Evolutionary conservation across 495 filamentous ascomycete genomes (phyloP).

Genomic region (Neurospora discreta): DNA sequence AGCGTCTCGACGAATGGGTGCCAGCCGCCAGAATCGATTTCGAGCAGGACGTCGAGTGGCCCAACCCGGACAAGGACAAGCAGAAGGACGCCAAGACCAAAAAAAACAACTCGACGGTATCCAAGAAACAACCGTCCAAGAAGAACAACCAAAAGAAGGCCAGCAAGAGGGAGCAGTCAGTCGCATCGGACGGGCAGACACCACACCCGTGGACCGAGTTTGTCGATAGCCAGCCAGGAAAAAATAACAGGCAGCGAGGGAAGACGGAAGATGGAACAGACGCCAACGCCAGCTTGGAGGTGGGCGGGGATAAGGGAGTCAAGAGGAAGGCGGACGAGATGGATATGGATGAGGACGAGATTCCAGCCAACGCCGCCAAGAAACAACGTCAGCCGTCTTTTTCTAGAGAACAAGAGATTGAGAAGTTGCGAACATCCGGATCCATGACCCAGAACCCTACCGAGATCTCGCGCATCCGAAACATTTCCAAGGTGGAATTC

Average conservation of each 20-base stretch:
- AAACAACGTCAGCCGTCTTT: conserved; percentile 40
- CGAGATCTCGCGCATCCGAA: conserved; percentile 91
- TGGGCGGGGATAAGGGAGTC: conserved; percentile 24
- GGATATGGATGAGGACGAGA: conserved; percentile 35
- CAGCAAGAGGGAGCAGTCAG: conserved; percentile 36
- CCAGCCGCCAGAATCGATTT: conserved; percentile 72
- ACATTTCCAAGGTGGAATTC: conserved; percentile 86
- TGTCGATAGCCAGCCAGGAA: conserved; percentile 21
- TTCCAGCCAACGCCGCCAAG: conserved; percentile 25
- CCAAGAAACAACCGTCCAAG: conserved; percentile 37
- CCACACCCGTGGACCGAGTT: conserved; percentile 35
- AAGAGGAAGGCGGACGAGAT: conserved; percentile 30
- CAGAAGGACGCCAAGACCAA: conserved; percentile 41
- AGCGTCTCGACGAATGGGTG: conserved; percentile 97
- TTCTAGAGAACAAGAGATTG: conserved; percentile 85
- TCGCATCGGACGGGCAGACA: conserved; percentile 33
- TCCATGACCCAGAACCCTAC: conserved; percentile 99
- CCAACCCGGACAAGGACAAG: conserved; percentile 45
- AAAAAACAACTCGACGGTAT: conserved; percentile 23
- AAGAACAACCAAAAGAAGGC: conserved; percentile 45
- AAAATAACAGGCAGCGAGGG: conserved; percentile 3
- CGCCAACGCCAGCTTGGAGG: conserved; percentile 19
- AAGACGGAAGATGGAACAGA: conserved; percentile 23
- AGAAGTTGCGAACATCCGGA: conserved; percentile 82
- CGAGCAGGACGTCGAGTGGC: conserved; percentile 45